phyloP scores from a whole-genome alignment of 768 basidiomycete genomes.

The Sporobolomyces pararoseus region DNA sequence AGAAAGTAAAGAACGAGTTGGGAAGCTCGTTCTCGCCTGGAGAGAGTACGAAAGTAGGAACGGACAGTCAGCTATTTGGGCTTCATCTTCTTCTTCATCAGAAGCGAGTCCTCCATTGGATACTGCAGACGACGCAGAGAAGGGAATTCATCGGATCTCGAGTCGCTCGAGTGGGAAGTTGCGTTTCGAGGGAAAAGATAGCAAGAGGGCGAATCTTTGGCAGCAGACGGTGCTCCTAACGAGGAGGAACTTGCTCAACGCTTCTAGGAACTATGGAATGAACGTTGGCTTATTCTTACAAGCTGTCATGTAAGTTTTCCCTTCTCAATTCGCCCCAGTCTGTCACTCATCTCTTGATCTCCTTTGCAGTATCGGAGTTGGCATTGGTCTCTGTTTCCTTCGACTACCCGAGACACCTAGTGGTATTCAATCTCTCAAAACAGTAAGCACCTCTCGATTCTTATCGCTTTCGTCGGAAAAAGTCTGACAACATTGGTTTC shows the following conservation, averaged over 20 bases:
- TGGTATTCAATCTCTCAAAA: constrained; percentile 51
- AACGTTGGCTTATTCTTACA: constrained; percentile 7
- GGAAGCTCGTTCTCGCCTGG: constrained; percentile 51
- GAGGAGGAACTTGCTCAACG: constrained; percentile 46
- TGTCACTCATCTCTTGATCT: neutral
- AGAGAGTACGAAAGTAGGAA: constrained; percentile 29
- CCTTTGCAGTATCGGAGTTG: constrained; percentile 43
- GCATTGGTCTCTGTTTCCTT: constrained; percentile 53
- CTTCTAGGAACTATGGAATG: constrained; percentile 45
- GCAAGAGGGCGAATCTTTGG: neutral
- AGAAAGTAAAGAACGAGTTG: constrained; percentile 49
- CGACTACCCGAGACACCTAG: constrained; percentile 44
- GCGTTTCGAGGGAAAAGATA: neutral
- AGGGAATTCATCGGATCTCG: neutral
- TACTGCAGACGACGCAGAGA: constrained; percentile 18
- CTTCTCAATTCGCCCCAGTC: constrained; percentile 45
- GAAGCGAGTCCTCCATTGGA: neutral
- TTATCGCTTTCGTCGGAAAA: neutral
- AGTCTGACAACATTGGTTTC: neutral
- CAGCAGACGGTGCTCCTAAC: constrained; percentile 46
- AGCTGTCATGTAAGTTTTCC: constrained; percentile 45
- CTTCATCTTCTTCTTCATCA: neutral
- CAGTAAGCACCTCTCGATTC: neutral
- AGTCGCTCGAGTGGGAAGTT: neutral
- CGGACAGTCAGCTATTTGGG: constrained; percentile 1